A percentile compares a stretch with the other conserved stretches of the same genome.
Conservation (phyloP, 768 basidiomycete species). For the Boletus rufocinnamomeus region DNA sequence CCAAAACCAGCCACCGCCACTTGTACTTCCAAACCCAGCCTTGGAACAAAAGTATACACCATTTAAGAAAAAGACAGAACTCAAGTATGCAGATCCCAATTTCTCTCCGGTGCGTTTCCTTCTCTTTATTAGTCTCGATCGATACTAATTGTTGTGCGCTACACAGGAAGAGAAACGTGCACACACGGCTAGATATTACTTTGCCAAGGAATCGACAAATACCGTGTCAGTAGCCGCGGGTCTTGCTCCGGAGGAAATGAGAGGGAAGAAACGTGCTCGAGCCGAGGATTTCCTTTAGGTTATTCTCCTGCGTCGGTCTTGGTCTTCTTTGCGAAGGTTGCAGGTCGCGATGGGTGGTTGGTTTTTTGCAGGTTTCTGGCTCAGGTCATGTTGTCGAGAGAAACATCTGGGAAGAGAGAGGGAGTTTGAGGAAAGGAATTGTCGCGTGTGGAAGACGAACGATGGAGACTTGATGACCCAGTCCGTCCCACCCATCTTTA, state of each 20-base stretch:
- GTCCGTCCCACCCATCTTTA: slow-evolving; percentile 39
- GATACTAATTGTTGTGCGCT: not conserved
- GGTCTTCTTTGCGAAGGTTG: slow-evolving; percentile 30
- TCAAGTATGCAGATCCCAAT: slow-evolving; percentile 77
- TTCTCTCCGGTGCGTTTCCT: slow-evolving; percentile 66
- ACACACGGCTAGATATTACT: slow-evolving; percentile 60
- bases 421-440: not conserved
- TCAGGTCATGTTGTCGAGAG: slow-evolving; percentile 22
- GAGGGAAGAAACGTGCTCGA: slow-evolving; percentile 82
- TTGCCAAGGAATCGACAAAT: slow-evolving; percentile 44
- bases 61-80: slow-evolving; percentile 72
- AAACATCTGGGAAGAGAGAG: slow-evolving; percentile 2
- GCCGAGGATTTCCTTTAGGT: slow-evolving; percentile 81
- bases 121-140: not conserved
- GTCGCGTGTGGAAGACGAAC: slow-evolving; percentile 11
- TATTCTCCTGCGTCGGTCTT: slow-evolving; percentile 28
- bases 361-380: slow-evolving; percentile 35
- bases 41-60: slow-evolving; percentile 67
- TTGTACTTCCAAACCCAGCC: slow-evolving; percentile 56
- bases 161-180: slow-evolving; percentile 80
- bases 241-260: slow-evolving; percentile 52
- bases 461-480: slow-evolving; percentile 37
- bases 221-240: slow-evolving; percentile 30
- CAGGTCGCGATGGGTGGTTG: slow-evolving; percentile 33
- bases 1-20: slow-evolving; percentile 29